Conservation (phyloP, 176 grass and related monocot genomes). For the Luzula sylvatica region DNA sequence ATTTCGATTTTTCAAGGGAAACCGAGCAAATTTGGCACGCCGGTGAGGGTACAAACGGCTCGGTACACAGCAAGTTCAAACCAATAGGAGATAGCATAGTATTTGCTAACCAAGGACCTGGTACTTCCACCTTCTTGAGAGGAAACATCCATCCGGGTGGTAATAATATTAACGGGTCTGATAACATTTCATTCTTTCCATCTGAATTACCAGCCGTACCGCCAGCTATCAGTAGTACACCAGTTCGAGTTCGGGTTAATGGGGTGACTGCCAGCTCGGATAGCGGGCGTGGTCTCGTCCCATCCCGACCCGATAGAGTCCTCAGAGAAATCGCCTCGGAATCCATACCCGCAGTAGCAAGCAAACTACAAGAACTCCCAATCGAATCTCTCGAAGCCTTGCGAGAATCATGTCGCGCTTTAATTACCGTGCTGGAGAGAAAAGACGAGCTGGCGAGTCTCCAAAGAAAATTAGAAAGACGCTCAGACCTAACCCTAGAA, state of each 20-base stretch:
- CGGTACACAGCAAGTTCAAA: conserved; percentile 93
- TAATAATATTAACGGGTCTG: conserved; percentile 10
- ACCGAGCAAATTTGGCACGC: conserved; percentile 48
- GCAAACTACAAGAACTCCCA: conserved; percentile 58
- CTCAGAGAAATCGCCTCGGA: conserved; percentile 62
- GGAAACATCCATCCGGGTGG: conserved; percentile 1
- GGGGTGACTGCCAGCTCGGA: conserved; percentile 48
- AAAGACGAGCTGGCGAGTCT: conserved; percentile 68
- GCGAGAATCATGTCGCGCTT: conserved; percentile 33
- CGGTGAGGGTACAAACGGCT: conserved; percentile 94
- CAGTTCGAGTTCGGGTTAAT: conserved; percentile 21
- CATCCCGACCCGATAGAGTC: conserved; percentile 39
- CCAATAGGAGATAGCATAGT: conserved; percentile 90
- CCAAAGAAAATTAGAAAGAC: conserved; percentile 58
- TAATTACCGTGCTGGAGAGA: conserved; percentile 56
- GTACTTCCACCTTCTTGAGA: conserved; percentile 16
- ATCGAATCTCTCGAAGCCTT: conserved; percentile 52
- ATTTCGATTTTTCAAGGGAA: conserved; percentile 52
- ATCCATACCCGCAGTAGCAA: conserved; percentile 39
- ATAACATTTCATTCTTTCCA: conserved; percentile 66
- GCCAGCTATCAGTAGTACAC: conserved; percentile 5
- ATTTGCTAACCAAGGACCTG: conserved; percentile 37
- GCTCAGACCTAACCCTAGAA: conserved; percentile 60
- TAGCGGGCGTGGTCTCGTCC: conserved; percentile 33
- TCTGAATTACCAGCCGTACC: conserved; percentile 66